Conservation (phyloP, 192 early-diverging fungal species). For the Coemansia sp. region DNA sequence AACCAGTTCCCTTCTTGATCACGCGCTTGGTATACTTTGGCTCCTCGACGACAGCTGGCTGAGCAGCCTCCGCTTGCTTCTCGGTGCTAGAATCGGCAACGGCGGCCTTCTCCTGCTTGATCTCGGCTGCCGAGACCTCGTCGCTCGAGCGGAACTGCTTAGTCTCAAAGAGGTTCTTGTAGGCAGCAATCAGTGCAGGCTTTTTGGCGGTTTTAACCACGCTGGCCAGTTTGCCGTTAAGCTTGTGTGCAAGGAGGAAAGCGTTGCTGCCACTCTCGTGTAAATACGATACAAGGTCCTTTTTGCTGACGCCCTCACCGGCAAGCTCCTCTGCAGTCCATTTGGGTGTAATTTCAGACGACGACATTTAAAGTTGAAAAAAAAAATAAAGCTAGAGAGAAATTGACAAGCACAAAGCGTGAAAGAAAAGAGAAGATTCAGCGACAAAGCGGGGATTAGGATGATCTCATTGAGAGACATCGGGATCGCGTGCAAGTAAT, state of each 20-base stretch:
- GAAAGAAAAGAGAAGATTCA: slow-evolving; percentile 1
- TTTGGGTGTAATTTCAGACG: slow-evolving; percentile 25
- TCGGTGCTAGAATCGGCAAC: slow-evolving; percentile 8
- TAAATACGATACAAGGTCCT: slow-evolving; percentile 68
- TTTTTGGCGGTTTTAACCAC: slow-evolving; percentile 74
- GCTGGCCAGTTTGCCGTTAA: slow-evolving; percentile 70
- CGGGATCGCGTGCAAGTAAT: no score
- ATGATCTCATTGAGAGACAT: no score
- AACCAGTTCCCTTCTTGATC: slow-evolving; percentile 67
- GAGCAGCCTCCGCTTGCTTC: not conserved
- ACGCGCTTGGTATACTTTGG: slow-evolving; percentile 69
- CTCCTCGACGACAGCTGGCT: slow-evolving; percentile 26
- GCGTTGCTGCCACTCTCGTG: slow-evolving; percentile 65
- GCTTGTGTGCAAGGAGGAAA: slow-evolving; percentile 68
- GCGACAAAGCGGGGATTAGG: not conserved
- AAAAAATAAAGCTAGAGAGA: not conserved
- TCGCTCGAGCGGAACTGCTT: slow-evolving; percentile 59
- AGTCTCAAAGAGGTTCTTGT: slow-evolving; percentile 65
- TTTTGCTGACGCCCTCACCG: slow-evolving; percentile 70
- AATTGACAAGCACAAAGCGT: not conserved
- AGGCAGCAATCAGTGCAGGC: slow-evolving; percentile 63
- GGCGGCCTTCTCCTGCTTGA: slow-evolving; percentile 41
- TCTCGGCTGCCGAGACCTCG: slow-evolving; percentile 35
- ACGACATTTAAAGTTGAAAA: slow-evolving; percentile 12
- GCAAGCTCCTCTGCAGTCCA: slow-evolving; percentile 70